Evolutionary conservation across 208 protist genomes (phyloP).

Genomic region (Leishmania tarentolae): DNA sequence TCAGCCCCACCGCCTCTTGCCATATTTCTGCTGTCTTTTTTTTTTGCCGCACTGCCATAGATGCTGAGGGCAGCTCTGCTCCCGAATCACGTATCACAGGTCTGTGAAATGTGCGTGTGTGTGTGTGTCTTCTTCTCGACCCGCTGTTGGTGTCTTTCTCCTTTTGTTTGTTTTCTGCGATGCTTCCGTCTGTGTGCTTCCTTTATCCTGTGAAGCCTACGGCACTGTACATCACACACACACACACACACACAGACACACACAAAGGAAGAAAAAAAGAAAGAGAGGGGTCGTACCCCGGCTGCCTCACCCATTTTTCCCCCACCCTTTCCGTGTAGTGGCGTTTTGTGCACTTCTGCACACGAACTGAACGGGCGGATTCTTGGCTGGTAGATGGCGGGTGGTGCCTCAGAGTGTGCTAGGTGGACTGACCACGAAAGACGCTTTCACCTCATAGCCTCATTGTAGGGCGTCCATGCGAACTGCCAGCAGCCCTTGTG

Average conservation of each 20-base stretch:
- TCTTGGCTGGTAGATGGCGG: neutral
- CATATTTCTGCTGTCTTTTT: neutral
- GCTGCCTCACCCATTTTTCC: neutral
- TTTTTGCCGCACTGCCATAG: neutral
- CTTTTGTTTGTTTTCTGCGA: neutral
- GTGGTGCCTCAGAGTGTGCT: neutral
- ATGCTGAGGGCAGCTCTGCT: neutral
- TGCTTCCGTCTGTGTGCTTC: neutral
- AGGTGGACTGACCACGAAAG: neutral
- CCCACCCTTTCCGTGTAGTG: neutral
- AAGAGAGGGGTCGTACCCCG: neutral
- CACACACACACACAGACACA: neutral
- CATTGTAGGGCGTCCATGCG: neutral
- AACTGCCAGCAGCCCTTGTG: neutral
- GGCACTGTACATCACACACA: neutral
- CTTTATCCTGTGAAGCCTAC: neutral
- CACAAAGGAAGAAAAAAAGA: neutral
- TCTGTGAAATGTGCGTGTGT: neutral
- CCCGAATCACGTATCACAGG: neutral
- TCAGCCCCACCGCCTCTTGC: neutral
- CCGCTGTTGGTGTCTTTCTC: neutral
- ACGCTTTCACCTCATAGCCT: neutral
- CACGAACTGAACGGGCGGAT: neutral
- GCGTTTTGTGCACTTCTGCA: neutral
- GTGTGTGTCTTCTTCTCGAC: conserved; percentile 2